A percentile compares a stretch with the other conserved stretches of the same genome.
Evolutionary conservation across 805 yeast species (phyloP).

Genomic region (Kuraishia cidri): DNA sequence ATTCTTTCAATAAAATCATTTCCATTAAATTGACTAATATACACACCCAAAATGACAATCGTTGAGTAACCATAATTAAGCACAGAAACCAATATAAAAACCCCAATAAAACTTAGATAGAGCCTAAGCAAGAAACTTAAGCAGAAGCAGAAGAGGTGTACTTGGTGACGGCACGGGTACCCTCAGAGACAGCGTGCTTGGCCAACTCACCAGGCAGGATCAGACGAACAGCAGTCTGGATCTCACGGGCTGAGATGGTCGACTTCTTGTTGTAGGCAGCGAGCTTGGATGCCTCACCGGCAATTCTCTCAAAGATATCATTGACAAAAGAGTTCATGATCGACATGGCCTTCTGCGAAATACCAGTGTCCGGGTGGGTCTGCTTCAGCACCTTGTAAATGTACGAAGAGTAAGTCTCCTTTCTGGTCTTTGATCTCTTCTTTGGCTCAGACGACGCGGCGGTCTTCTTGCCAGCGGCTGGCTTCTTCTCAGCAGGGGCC

Average conservation of each 20-base stretch:
- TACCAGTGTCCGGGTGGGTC: slow-evolving; percentile 95
- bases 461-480: slow-evolving; percentile 70
- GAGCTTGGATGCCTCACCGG: slow-evolving; percentile 85
- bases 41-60: slow-evolving; percentile 1
- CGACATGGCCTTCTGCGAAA: slow-evolving; percentile 90
- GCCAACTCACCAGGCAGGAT: slow-evolving; percentile 98
- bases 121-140: slow-evolving; percentile 16
- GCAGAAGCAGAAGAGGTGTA: slow-evolving; percentile 62
- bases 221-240: slow-evolving; percentile 97
- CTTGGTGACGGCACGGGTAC: slow-evolving; percentile 97
- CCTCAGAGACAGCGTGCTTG: slow-evolving; percentile 97
- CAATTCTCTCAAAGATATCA: slow-evolving; percentile 89
- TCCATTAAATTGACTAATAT: slow-evolving; percentile 2
- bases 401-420: slow-evolving; percentile 90
- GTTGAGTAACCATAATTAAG: not conserved
- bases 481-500: slow-evolving; percentile 87
- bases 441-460: slow-evolving; percentile 62
- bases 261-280: slow-evolving; percentile 94
- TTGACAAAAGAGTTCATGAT: slow-evolving; percentile 91
- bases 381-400: slow-evolving; percentile 92
- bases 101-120: no score
- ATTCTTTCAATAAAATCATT: no score
- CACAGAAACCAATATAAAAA: not conserved
- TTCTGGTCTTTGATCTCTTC: slow-evolving; percentile 83
- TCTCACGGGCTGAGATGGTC: slow-evolving; percentile 93